These are phyloP conservation scores for Ceratobasidium theobromae DNA, from an alignment of 1,284 basidiomycete species.

Conservation along the genomic window DNA sequence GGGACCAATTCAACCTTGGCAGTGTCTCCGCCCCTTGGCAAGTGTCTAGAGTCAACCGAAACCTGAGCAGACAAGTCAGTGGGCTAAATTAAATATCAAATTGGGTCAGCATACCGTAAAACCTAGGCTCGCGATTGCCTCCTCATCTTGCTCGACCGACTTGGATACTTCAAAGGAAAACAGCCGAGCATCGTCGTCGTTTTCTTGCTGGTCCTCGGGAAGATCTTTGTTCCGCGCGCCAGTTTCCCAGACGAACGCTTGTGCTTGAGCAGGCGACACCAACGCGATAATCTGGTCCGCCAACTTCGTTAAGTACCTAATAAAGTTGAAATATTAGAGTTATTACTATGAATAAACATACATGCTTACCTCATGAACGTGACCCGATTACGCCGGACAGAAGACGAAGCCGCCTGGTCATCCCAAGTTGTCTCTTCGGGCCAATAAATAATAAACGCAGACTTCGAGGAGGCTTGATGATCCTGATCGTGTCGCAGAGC, in stretches of 20 bases:
- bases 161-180: conserved; percentile 34
- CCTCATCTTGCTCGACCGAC: conserved; percentile 35
- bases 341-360: neutral
- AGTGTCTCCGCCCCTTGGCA: neutral
- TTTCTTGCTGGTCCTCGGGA: conserved; percentile 2
- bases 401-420: conserved; percentile 28
- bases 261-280: conserved; percentile 33
- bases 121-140: conserved; percentile 11
- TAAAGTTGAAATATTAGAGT: neutral
- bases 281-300: conserved; percentile 35
- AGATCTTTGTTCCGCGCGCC: conserved; percentile 27
- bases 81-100: neutral
- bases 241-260: conserved; percentile 29
- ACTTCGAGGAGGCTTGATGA: neutral
- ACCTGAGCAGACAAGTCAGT: neutral
- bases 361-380: conserved; percentile 35
- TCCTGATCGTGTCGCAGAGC: neutral
- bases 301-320: conserved; percentile 35
- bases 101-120: conserved; percentile 25
- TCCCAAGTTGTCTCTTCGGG: conserved; percentile 37
- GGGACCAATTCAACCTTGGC: neutral
- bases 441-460: conserved; percentile 36
- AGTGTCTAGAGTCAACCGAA: conserved; percentile 1
- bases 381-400: conserved; percentile 34
- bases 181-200: conserved; percentile 25